Evolutionary conservation across 2,329 filamentous ascomycete species (phyloP), one percentile per base, ranked within the genome.

Genomic region (Scleromitrula shiraiana): DNA sequence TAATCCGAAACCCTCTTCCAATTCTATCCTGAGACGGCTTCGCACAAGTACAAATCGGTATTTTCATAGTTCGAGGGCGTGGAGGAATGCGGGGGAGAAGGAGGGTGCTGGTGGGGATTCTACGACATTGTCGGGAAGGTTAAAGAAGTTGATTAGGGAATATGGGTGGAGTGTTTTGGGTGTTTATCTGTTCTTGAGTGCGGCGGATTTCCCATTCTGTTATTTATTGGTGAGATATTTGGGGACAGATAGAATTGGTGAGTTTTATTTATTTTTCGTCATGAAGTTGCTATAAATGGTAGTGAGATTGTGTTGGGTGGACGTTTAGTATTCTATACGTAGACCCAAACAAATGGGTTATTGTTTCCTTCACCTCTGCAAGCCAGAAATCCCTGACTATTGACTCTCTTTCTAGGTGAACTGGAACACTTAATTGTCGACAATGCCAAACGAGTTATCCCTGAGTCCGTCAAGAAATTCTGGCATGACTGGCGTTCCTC

Each of bases 151-250:
- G 38, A 89, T 85, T 2, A 82, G 83, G 54, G 91, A 97, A 66
- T 98, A 98, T 66, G 93, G 93, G 33, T 97, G 90, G 88, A 78
- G 86, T 3, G 90, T 90, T 1, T 68, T 96, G 5, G 91, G 89
- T n/a, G 87, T 98, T 12, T 98, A 98, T 67, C 67, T 96, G 9
- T 74, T 74, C 1, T 70, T 98, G 46, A 90, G 86, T 35, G 84
- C 86, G 30, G 70, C 95, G 43, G 93, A 98, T 68, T 95, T 97
- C 56, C 93, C 93, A 0, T 87, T 97, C 64, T 97, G 91, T 69
- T 98, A 95, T 70, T 68, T 95, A 46, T 80, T 93, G 8, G 93
- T 98, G 39, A 78, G 83, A 49, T 71, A 82, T 44, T 76, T 95
- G 2, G 93, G 93, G 14, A 86, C 87, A 0, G 93, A 98, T 22